Percentiles rank a stretch among this genome's conserved stretches.
Conservation (phyloP, 2,329 filamentous ascomycete genomes). For the Orbilia javanica region DNA sequence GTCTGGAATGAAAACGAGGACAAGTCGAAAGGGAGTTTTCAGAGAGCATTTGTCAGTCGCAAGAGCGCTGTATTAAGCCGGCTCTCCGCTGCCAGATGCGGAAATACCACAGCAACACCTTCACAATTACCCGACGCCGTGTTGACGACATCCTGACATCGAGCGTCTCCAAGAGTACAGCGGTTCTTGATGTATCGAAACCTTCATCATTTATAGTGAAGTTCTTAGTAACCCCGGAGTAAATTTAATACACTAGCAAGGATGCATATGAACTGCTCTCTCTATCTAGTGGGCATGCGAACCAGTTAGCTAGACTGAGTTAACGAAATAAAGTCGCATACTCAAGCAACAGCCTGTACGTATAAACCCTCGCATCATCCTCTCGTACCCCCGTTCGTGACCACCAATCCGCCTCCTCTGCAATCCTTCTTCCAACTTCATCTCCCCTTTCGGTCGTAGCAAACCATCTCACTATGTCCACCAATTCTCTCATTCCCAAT, state of each 20-base stretch:
- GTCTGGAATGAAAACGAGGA: background rate
- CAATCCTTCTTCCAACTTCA: constrained; percentile 69
- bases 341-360: constrained; percentile 74
- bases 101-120: constrained; percentile 26
- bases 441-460: constrained; percentile 68
- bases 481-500: constrained; percentile 68
- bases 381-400: constrained; percentile 70
- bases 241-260: no score
- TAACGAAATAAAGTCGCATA: constrained; percentile 62
- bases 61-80: constrained; percentile 6
- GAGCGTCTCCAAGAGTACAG: no score
- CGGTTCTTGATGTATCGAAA: no score
- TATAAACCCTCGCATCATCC: constrained; percentile 72
- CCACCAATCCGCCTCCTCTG: constrained; percentile 71
- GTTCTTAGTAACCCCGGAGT: no score
- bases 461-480: constrained; percentile 69
- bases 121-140: background rate
- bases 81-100: background rate
- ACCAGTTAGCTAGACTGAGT: background rate
- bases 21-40: background rate
- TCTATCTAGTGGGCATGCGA: no score
- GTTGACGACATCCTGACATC: no score
- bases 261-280: no score
- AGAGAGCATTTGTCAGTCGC: background rate
- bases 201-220: no score